These are phyloP conservation scores for Telopea speciosissima DNA, from an alignment of 177 flowering plant genomes.

Conservation along the genomic window DNA sequence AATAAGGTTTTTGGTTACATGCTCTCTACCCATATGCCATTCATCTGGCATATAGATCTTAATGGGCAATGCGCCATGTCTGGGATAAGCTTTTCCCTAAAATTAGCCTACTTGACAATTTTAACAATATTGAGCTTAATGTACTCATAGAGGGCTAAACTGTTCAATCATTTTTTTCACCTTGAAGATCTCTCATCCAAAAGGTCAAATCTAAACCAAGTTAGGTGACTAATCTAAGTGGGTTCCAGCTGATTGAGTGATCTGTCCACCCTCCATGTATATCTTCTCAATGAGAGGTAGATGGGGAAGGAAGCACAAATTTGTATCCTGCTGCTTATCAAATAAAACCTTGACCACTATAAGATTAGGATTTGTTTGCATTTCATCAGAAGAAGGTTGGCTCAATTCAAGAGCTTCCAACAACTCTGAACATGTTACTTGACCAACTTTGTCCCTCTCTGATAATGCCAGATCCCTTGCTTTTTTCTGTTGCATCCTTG, in stretches of 20 bases:
- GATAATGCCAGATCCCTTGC: constrained; percentile 54
- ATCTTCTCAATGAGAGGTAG: not conserved
- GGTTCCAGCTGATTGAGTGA: not conserved
- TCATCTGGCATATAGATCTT: constrained; percentile 5
- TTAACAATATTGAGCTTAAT: not conserved
- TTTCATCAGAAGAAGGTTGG: constrained; percentile 87
- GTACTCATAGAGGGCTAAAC: not conserved
- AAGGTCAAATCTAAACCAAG: not conserved
- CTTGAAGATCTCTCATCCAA: not conserved
- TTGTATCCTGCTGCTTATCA: constrained; percentile 5
- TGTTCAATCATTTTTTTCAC: not conserved
- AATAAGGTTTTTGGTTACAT: no score
- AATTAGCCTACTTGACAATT: not conserved
- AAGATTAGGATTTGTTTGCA: constrained; percentile 19
- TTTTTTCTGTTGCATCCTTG: constrained; percentile 81
- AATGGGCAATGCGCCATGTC: no score
- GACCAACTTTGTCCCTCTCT: constrained; percentile 87
- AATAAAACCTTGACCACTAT: constrained; percentile 13
- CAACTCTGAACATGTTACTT: constrained; percentile 89
- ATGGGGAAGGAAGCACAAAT: constrained; percentile 8
- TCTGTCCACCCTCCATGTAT: not conserved
- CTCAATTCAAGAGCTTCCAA: constrained; percentile 98
- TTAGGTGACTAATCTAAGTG: not conserved
- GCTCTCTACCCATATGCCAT: no score
- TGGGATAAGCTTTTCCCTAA: not conserved